Conservation (phyloP, 352 stramenopile species). For the Phytophthora citricola region DNA sequence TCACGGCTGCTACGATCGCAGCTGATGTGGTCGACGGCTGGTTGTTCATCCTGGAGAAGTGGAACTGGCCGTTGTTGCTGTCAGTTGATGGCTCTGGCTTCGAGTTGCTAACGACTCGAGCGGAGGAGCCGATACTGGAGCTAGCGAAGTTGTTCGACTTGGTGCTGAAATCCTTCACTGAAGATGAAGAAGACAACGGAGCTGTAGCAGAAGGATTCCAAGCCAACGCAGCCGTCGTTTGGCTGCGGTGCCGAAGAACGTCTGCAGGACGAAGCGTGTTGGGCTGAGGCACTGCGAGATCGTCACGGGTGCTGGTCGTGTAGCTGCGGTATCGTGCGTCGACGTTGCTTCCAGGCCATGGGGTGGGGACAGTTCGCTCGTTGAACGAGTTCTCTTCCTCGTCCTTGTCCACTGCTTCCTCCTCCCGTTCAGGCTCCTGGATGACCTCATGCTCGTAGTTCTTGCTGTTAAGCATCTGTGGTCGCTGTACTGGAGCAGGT, state of each 20-base stretch:
- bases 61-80: constrained; percentile 22
- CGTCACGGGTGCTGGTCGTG: constrained; percentile 21
- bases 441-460: constrained; percentile 26
- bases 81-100: constrained; percentile 7
- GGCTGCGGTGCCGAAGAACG: constrained; percentile 40
- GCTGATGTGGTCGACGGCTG: constrained; percentile 20
- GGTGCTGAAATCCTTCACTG: constrained; percentile 9
- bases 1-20: constrained; percentile 37
- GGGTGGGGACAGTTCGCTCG: constrained; percentile 3
- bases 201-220: constrained; percentile 35
- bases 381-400: constrained; percentile 20
- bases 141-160: constrained; percentile 25
- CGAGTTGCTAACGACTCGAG: neutral
- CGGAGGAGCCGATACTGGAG: constrained; percentile 19
- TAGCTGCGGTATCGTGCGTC: constrained; percentile 31
- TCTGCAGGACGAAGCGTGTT: constrained; percentile 33
- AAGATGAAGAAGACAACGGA: constrained; percentile 18
- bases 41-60: constrained; percentile 35
- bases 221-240: constrained; percentile 21
- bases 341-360: constrained; percentile 21
- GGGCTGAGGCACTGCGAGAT: constrained; percentile 12
- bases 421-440: constrained; percentile 24
- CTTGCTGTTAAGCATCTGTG: constrained; percentile 12
- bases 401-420: constrained; percentile 3
- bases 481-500: constrained; percentile 10